Evolutionary conservation across 2,329 filamentous ascomycete species (phyloP).

Genomic region (Paracamarosporium sp.): DNA sequence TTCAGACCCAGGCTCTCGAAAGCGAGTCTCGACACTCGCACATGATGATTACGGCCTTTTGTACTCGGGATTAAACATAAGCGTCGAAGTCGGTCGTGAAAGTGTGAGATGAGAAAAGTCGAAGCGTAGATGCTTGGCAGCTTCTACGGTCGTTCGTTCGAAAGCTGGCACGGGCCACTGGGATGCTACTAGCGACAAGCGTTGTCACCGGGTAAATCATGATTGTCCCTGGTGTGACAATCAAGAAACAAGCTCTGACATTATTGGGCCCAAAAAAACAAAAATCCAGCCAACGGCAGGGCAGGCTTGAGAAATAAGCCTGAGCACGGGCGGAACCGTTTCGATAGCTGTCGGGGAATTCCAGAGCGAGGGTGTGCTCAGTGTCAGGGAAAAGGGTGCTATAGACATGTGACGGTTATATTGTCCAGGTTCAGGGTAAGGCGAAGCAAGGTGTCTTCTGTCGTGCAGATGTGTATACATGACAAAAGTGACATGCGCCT

Average conservation of each 20-base stretch:
- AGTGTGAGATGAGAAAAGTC: not conserved
- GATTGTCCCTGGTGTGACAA: not conserved
- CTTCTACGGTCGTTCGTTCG: conserved; percentile 1
- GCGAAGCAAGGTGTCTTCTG: not conserved
- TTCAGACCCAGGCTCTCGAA: too few species aligned
- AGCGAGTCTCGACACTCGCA: too few species aligned
- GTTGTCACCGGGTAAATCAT: conserved; percentile 6
- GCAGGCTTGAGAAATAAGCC: not conserved
- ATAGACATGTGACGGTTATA: not conserved
- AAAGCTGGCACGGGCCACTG: not conserved
- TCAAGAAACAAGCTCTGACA: not conserved
- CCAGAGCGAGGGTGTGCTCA: not conserved
- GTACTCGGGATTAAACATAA: not conserved
- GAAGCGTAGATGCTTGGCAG: conserved; percentile 1
- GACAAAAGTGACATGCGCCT: not conserved
- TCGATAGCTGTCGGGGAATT: not conserved
- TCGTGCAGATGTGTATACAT: not conserved
- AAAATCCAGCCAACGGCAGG: not conserved
- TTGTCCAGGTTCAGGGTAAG: not conserved
- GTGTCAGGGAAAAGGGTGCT: too few species aligned
- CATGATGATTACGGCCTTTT: too few species aligned
- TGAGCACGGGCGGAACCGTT: not conserved
- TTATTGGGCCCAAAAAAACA: not conserved
- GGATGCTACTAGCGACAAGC: not conserved
- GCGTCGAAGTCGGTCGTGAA: not conserved